Evolutionary conservation across 2,329 filamentous ascomycete genomes (phyloP), one percentile per base, ranked within the genome.

Genomic region (Neocatenulostroma microsporum): DNA sequence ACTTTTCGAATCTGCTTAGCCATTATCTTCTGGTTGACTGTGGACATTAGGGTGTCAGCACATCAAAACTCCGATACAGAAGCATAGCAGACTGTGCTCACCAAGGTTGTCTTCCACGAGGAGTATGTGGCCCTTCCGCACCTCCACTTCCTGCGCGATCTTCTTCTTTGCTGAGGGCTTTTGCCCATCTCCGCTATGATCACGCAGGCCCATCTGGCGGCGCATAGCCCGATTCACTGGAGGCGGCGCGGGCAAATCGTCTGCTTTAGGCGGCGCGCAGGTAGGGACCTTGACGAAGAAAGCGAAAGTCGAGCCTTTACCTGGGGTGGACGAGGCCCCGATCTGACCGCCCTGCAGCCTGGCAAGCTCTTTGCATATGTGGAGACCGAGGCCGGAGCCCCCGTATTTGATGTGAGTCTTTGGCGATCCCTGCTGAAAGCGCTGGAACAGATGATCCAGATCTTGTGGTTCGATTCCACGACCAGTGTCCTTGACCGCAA

Each of bases 231-330:
- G n/a, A n/a, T n/a, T n/a, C n/a, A n/a, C n/a, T n/a, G n/a, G n/a
- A n/a, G n/a, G n/a, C 21, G 21, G n/a, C 21, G 21, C 21, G 8
- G 21, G n/a, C n/a, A n/a, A n/a, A n/a, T n/a, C n/a, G n/a, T n/a
- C n/a, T n/a, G n/a, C n/a, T n/a, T n/a, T n/a, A n/a, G n/a, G n/a
- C n/a, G n/a, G n/a, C n/a, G n/a, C n/a, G n/a, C n/a, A n/a, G n/a
- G n/a, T n/a, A n/a, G n/a, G n/a, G n/a, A 69, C 70, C 23, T 37
- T 34, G 29, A 53, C 52, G 40, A 62, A 67, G 45, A 68, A 68
- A 2, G 60, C 62, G 40, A 68, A 67, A 0, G 60, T 63, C 1
- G 61, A 78, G 24, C 78, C 62, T 48, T 74, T 36, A 7, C 54
- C 54, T 11, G 59, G 39, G 1, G 56, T 56, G 17, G 61, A 63